phyloP scores from a whole-genome alignment of 139 green algal species.

The Trebouxia sp. region DNA sequence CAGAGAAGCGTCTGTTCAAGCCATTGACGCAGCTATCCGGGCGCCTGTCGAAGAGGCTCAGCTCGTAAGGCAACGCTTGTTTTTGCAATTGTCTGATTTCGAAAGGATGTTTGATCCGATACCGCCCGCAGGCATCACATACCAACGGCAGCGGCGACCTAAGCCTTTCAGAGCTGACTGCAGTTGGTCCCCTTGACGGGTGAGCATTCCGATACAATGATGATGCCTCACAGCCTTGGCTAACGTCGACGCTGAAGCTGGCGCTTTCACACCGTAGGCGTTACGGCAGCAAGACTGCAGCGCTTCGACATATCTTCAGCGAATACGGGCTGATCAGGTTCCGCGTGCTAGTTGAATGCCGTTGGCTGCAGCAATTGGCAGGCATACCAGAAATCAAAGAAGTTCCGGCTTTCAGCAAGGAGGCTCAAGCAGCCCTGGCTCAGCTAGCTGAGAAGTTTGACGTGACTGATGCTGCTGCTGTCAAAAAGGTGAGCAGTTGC shows the following conservation, averaged over 20 bases:
- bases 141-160: constrained; percentile 34
- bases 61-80: no score
- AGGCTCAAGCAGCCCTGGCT: constrained; percentile 83
- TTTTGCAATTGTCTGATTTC: no score
- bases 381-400: constrained; percentile 74
- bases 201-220: constrained; percentile 42
- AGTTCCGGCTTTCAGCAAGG: constrained; percentile 79
- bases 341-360: constrained; percentile 93
- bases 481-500: constrained; percentile 35
- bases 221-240: background rate
- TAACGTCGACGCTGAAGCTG: background rate
- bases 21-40: background rate
- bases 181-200: constrained; percentile 87
- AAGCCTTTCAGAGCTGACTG: constrained; percentile 82
- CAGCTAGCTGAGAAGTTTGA: constrained; percentile 68
- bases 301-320: constrained; percentile 86
- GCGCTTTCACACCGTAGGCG: constrained; percentile 52
- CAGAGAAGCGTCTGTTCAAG: background rate
- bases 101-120: background rate
- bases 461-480: constrained; percentile 71
- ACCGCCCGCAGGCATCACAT: background rate
- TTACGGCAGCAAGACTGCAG: constrained; percentile 76
- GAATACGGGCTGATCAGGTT: constrained; percentile 97
- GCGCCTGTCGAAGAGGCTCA: constrained; percentile 8
- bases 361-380: constrained; percentile 93